Conservation (phyloP, 2,329 filamentous ascomycete genomes). For the Clarireedia homoeocarpa region DNA sequence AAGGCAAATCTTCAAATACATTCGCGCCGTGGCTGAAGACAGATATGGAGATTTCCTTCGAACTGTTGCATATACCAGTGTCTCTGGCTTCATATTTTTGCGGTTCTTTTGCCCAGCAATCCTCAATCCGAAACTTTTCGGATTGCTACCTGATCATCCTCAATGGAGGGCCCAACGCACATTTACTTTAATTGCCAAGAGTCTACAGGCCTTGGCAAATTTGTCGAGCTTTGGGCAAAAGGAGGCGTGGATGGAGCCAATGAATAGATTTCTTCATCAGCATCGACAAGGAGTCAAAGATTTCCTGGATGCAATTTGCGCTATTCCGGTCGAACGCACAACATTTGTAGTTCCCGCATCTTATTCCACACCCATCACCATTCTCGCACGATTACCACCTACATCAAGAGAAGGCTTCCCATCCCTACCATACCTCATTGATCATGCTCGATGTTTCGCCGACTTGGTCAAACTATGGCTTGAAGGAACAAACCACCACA, state of each 20-base stretch:
- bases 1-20: constrained; percentile 79
- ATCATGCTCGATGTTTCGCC: constrained; percentile 78
- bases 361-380: constrained; percentile 88
- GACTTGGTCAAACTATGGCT: constrained; percentile 76
- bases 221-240: constrained; percentile 88
- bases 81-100: constrained; percentile 89
- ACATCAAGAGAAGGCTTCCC: constrained; percentile 87
- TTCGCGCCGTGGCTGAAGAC: constrained; percentile 86
- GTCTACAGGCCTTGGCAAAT: constrained; percentile 83
- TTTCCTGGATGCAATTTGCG: constrained; percentile 81
- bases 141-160: constrained; percentile 74
- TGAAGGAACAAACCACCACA: constrained; percentile 36
- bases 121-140: constrained; percentile 88
- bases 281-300: constrained; percentile 76
- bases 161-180: constrained; percentile 77
- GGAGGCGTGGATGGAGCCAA: constrained; percentile 98
- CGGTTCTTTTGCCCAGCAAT: constrained; percentile 97
- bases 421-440: constrained; percentile 85
- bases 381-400: constrained; percentile 71
- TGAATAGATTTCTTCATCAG: constrained; percentile 77
- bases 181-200: constrained; percentile 86
- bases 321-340: constrained; percentile 66
- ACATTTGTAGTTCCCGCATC: constrained; percentile 63
- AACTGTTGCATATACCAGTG: constrained; percentile 85
- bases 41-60: constrained; percentile 88